Evolutionary conservation across 2,329 filamentous ascomycete species (phyloP).

Genomic region (Cadophora gregata): DNA sequence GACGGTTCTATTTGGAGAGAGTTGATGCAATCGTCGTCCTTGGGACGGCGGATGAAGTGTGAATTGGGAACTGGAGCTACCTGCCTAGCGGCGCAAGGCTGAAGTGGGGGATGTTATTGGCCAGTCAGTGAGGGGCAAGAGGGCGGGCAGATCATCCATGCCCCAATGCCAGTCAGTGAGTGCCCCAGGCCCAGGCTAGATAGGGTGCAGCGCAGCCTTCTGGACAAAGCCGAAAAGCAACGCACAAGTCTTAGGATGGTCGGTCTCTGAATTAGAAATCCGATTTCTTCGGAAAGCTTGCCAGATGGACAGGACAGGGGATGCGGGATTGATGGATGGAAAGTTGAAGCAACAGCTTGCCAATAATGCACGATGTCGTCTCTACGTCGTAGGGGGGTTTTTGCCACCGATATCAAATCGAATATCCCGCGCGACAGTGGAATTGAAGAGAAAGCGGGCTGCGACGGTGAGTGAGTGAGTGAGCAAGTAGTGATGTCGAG

Average conservation of each 20-base stretch:
- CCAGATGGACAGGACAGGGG: not conserved
- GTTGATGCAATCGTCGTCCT: not conserved
- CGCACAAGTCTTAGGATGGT: too few relatives aligned
- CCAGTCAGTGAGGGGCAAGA: not conserved
- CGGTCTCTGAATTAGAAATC: slow-evolving; percentile 1
- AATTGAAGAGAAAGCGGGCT: not conserved
- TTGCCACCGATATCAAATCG: not conserved
- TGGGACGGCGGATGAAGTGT: not conserved
- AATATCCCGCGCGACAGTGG: not conserved
- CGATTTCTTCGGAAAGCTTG: not conserved
- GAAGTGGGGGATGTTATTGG: slow-evolving; percentile 15
- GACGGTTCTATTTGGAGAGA: not conserved
- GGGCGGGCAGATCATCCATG: not conserved
- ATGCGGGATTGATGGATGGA: not conserved
- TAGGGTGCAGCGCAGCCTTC: not conserved
- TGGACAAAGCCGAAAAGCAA: not conserved
- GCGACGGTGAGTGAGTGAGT: not conserved
- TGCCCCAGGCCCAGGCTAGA: too few relatives aligned
- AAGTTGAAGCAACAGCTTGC: not conserved
- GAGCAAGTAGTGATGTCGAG: not conserved
- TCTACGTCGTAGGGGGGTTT: not conserved
- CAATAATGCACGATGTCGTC: not conserved
- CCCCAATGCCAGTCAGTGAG: too few relatives aligned
- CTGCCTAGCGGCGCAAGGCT: slow-evolving; percentile 13
- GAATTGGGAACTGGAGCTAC: not conserved